Base-by-base conservation (phyloP, 2,329 filamentous ascomycete species). In the Myriosclerotinia duriaeana region DNA sequence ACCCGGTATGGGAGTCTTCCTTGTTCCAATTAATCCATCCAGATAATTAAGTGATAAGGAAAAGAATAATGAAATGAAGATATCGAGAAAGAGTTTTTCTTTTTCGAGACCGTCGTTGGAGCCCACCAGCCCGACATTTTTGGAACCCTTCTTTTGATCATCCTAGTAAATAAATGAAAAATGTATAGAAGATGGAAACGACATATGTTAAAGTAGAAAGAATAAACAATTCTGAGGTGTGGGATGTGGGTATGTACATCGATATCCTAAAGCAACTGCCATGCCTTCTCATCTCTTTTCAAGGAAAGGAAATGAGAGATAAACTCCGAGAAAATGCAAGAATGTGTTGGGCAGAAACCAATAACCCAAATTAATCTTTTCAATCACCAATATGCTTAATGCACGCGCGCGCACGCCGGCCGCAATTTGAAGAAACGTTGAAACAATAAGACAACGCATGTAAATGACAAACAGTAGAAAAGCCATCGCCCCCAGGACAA, bases 401-500 rank as follows among this genome's bases (percentile, higher is more conserved):
- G 56, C 54, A 44, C 54, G 34, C 34, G 53, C 55, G 64, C 38
- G 17, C 50, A 61, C 44, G 58, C 58, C 44, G 58, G 58, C 48
- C 50, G 38, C 30, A 61, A 65, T 60, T n/a, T 53, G 54, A 65
- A 65, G 56, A 54, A 34, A 48, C 52, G 40, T 64, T 58, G 38
- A 61, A 65, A 65, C 30, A 53, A 26, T 30, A 53, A 64, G 58
- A 61, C 44, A 63, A 63, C 48, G 60, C 60, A 54, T 54, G 60
- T 54, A 63, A 46, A 65, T 60, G 54, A 52, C 64, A 42, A 56
- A 53, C 20, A 60, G 26, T 42, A 53, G 38, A 60, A 64, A 71
- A 54, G 56, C 54, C 44, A 61, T 26, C 34, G 46, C 44, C 44
- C 65, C 64, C 55, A 55, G 69, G 73, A 73, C 72, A 68, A 71